A percentile compares a stretch with the other conserved stretches of the same genome.
These are phyloP conservation scores for Sporothrix protearum DNA, from an alignment of 2,329 filamentous ascomycete genomes.

Conservation along the genomic window DNA sequence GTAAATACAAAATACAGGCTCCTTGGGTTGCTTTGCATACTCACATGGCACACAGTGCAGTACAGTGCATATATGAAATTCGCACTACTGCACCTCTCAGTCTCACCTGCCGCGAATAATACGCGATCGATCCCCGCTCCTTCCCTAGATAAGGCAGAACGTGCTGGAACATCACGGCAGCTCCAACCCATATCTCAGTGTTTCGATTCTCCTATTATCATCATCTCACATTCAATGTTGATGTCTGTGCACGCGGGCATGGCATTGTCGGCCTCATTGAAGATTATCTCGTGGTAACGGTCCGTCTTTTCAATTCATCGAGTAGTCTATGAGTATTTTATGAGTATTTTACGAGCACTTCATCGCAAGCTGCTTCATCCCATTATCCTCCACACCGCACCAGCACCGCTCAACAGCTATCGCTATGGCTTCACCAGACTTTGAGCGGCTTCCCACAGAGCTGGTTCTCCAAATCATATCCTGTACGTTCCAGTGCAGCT, in stretches of 20 bases:
- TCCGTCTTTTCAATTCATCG: too few relatives aligned
- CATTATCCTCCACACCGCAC: background rate
- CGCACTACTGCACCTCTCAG: background rate
- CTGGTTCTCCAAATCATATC: conserved; percentile 58
- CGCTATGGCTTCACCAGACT: conserved; percentile 29
- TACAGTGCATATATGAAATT: background rate
- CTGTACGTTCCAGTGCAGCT: conserved; percentile 53
- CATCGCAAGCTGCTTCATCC: background rate
- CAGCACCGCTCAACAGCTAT: background rate
- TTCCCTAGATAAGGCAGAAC: conserved; percentile 1
- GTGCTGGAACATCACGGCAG: background rate
- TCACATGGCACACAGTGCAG: background rate
- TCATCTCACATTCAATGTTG: background rate
- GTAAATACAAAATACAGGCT: too few relatives aligned
- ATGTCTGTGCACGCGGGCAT: background rate
- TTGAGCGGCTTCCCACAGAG: conserved; percentile 60
- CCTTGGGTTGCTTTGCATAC: too few relatives aligned
- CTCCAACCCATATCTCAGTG: background rate
- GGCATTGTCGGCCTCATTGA: background rate
- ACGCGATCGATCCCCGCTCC: background rate
- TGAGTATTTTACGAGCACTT: too few relatives aligned
- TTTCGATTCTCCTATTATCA: background rate
- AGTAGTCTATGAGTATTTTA: too few relatives aligned
- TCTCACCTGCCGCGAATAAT: background rate
- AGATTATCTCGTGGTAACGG: background rate